Base-by-base conservation (phyloP, 1,284 basidiomycete species). In the Schizopora paradoxa region DNA sequence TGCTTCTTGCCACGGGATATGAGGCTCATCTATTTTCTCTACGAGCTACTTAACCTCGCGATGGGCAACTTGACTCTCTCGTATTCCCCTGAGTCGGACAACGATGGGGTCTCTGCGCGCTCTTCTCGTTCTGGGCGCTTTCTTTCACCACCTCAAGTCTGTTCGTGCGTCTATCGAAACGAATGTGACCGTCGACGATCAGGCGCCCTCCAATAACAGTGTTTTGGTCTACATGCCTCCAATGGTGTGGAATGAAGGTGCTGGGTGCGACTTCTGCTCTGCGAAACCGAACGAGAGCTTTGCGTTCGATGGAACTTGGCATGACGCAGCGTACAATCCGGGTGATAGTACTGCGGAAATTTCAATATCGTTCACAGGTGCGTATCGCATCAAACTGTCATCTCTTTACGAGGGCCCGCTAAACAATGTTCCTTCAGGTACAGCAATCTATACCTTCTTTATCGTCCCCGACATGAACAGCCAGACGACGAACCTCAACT, bases 141-240 rank as follows among this genome's bases (percentile, higher is more conserved):
- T n/a, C n/a, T n/a, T n/a, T n/a, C n/a, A n/a, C n/a, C n/a, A n/a
- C n/a, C n/a, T n/a, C n/a, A n/a, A n/a, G n/a, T n/a, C n/a, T n/a
- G n/a, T n/a, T n/a, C 51, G 35, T 10, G 61, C 57, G 19, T 54
- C 56, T 3, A 52, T 66, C n/a, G n/a, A n/a, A 1, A 58, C 65
- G 18, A 70, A 68, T 50, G 57, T 67, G 2, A 65, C 69, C 0
- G 66, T 74, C 32, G 71, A 76, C 55, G 71, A 74, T 50, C 58
- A 66, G 1, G 55, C 58, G 66, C 14, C 63, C 68, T 48, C 57
- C 66, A 2, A 43, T 62, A 11, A 64, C 65, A 6, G 62, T 63
- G 2, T 43, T 13, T 59, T 64, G 6, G 32, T 41, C 5, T 68
- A 65, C 44, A 39, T 54, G 2, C 64, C 62, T 4, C 23, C 46